Base-by-base conservation (phyloP, 2,329 filamentous ascomycete species). In the Trichophyton verrucosum region DNA sequence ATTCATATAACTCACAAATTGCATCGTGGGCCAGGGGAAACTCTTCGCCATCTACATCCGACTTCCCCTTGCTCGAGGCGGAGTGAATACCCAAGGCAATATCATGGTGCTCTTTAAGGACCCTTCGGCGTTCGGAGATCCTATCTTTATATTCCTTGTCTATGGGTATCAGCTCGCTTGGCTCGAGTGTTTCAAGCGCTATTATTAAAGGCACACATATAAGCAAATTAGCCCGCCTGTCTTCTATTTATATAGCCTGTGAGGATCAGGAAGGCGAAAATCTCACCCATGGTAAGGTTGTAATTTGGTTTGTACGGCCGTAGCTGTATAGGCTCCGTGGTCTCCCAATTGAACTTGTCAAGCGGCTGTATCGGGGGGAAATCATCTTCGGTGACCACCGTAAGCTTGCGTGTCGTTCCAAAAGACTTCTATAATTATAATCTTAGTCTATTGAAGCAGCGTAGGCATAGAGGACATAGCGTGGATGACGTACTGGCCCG, bases 221-320 rank as follows among this genome's bases (percentile, higher is more conserved):
- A 38, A 38, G 33, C 33, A 42, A 22, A 44, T 40, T 42, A 57
- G 20, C 11, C 13, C 40, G 22, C 13, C 33, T 2, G 2, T 38
- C 9, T 9, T 44, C 22, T 11, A 40, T 8, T n/a, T 44, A 51
- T 36, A 24, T 20, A 57, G 15, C 33, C 2, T 13, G 33, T 38
- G 24, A 40, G 27, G 40, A 38, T n/a, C 7, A 57, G n/a, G 27
- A 27, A 30, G 30, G 11, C 8, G 40, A n/a, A 3, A 57, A 57
- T 44, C 71, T 63, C 71, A 84, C 82, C 80, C 83, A 86, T 86
- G 4, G 83, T 85, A 58, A 86, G 70, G 67, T 85, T 78, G 67
- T 82, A 86, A 65, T 80, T 83, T 3, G 81, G 78, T 68, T 82
- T 84, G 70, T 84, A 84, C 0, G 81, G 80, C 13, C 83, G 75